phyloP scores from a whole-genome alignment of 108 stramenopile species.

The Skeletonema potamos region DNA sequence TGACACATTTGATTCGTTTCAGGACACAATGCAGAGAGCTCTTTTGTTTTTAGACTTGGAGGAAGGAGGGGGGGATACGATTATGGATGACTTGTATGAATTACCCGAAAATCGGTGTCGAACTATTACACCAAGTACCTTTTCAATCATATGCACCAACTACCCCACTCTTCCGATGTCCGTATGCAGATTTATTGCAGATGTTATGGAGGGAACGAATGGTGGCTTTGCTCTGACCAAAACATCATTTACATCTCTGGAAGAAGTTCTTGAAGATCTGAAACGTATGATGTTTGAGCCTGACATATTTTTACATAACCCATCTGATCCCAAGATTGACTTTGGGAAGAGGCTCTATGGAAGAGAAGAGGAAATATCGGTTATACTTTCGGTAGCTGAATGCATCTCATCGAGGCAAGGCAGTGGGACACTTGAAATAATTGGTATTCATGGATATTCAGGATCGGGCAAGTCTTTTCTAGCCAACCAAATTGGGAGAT shows the following conservation, averaged over 20 bases:
- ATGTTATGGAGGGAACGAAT: slow-evolving; percentile 3
- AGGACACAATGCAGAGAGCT: not conserved
- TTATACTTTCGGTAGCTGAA: not conserved
- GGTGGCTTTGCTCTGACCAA: not conserved
- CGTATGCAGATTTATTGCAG: slow-evolving; percentile 9
- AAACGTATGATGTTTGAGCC: slow-evolving; percentile 11
- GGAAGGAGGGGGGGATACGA: not conserved
- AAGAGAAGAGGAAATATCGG: not conserved
- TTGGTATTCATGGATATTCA: not conserved
- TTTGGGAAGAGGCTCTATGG: not conserved
- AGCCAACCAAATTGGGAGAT: slow-evolving; percentile 3
- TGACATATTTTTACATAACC: slow-evolving; percentile 2
- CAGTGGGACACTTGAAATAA: not conserved
- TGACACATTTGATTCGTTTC: not conserved
- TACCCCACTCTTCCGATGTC: slow-evolving; percentile 7
- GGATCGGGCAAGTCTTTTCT: slow-evolving; percentile 5
- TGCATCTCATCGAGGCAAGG: not conserved
- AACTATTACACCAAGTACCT: not conserved
- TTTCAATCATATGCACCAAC: not conserved
- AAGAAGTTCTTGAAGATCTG: slow-evolving; percentile 12
- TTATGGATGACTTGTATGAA: not conserved
- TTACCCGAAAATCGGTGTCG: not conserved
- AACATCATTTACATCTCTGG: slow-evolving; percentile 4
- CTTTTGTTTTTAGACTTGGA: not conserved
- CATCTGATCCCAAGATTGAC: not conserved